Evolutionary conservation across 352 stramenopile genomes (phyloP).

Genomic region (Phytophthora pisi): DNA sequence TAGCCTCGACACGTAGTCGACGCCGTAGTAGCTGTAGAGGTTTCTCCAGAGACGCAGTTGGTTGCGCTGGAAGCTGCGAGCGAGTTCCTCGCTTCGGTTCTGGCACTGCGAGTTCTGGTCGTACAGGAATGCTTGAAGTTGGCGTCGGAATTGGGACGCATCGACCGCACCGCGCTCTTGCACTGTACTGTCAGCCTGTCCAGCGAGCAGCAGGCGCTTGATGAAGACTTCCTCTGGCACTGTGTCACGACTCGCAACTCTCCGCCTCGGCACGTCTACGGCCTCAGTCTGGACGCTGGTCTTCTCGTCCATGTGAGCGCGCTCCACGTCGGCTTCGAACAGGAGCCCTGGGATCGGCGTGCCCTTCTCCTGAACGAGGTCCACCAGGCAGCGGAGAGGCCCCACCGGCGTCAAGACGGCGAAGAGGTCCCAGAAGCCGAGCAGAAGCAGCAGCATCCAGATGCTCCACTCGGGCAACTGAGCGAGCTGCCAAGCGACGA

Average conservation of each 20-base stretch:
- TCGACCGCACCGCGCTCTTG: slow-evolving; percentile 8
- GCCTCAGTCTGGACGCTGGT: slow-evolving; percentile 4
- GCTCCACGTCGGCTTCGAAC: slow-evolving; percentile 90
- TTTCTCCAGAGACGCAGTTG: slow-evolving; percentile 51
- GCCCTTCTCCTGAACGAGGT: slow-evolving; percentile 92
- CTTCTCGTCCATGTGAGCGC: slow-evolving; percentile 38
- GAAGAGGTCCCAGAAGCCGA: slow-evolving; percentile 97
- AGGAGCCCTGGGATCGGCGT: slow-evolving; percentile 92
- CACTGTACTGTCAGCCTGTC: not conserved
- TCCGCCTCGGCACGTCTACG: slow-evolving; percentile 5
- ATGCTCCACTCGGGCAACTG: slow-evolving; percentile 94
- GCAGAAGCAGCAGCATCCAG: slow-evolving; percentile 90
- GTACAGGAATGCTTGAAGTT: slow-evolving; percentile 50
- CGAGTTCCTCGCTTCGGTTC: slow-evolving; percentile 35
- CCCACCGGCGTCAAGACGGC: slow-evolving; percentile 96
- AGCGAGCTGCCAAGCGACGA: slow-evolving; percentile 96
- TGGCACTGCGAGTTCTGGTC: slow-evolving; percentile 47
- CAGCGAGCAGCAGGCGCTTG: slow-evolving; percentile 19
- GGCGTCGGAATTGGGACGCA: slow-evolving; percentile 31
- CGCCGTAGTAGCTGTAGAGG: slow-evolving; percentile 53
- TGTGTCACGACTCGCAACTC: slow-evolving; percentile 21
- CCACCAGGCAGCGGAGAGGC: slow-evolving; percentile 92
- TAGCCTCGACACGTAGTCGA: slow-evolving; percentile 34
- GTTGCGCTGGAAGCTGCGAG: slow-evolving; percentile 34
- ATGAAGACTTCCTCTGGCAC: slow-evolving; percentile 34